Percentiles rank a stretch among this genome's conserved stretches.
These are phyloP conservation scores for Pseudomonodictys pantanalensis DNA, from an alignment of 495 filamentous ascomycete genomes.

Conservation along the genomic window DNA sequence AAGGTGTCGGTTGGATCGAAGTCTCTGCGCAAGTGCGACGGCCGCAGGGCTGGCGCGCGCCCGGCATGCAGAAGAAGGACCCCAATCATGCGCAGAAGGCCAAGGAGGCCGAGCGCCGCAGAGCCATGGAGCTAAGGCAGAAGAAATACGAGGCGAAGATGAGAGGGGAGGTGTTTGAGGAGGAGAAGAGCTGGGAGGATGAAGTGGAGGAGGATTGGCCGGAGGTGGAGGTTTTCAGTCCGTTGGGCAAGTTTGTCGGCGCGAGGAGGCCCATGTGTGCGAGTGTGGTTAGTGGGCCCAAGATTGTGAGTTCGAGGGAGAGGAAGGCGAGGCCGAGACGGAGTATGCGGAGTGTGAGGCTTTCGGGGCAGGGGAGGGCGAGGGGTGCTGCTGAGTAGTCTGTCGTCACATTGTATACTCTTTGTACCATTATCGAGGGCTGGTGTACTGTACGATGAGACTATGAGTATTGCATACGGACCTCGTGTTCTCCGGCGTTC, in stretches of 20 bases:
- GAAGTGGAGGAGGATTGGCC: constrained; percentile 48
- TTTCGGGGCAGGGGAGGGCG: constrained; percentile 15
- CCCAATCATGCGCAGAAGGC: constrained; percentile 11
- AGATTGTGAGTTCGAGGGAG: constrained; percentile 20
- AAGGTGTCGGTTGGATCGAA: constrained; percentile 92
- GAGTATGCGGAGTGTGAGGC: constrained; percentile 51
- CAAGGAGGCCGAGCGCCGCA: constrained; percentile 12
- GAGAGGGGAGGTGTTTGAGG: neutral
- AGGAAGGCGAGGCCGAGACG: constrained; percentile 42
- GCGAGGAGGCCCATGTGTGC: constrained; percentile 69
- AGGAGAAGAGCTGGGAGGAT: neutral
- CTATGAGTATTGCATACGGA: no score
- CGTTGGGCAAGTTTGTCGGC: constrained; percentile 74
- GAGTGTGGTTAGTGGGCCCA: constrained; percentile 51
- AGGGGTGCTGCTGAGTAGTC: neutral
- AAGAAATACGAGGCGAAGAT: neutral
- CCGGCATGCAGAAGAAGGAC: constrained; percentile 13
- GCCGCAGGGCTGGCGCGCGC: constrained; percentile 40
- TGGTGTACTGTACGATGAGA: no score
- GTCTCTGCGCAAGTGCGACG: constrained; percentile 75
- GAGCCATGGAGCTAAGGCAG: neutral
- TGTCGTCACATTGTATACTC: neutral
- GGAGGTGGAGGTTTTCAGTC: constrained; percentile 78
- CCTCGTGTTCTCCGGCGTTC: no score
- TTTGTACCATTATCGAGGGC: neutral